phyloP scores from a whole-genome alignment of 73 alveolate genomes.

The Paramecium sonneborni region DNA sequence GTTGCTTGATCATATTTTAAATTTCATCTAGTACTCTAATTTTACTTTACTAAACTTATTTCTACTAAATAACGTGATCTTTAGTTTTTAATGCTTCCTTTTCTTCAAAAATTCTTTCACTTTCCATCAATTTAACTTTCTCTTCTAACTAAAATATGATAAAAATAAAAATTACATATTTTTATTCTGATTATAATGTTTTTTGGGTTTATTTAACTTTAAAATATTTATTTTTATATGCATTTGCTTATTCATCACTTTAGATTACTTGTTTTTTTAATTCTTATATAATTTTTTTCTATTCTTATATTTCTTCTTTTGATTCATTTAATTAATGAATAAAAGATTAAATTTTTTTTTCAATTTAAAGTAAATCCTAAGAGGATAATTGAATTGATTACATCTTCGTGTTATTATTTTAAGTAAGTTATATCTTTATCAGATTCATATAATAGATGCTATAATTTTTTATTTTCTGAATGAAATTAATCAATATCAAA shows the following conservation, averaged over 20 bases:
- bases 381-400: background rate
- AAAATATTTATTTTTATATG: background rate
- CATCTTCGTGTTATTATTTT: slow-evolving; percentile 27
- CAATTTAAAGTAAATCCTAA: slow-evolving; percentile 1
- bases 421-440: slow-evolving; percentile 23
- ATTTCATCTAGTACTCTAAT: slow-evolving; percentile 41
- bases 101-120: slow-evolving; percentile 38
- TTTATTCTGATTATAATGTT: background rate
- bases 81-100: slow-evolving; percentile 34
- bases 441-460: slow-evolving; percentile 8
- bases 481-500: background rate
- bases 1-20: slow-evolving; percentile 46
- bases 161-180: background rate
- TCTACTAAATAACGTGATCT: background rate
- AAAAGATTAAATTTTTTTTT: background rate
- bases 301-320: slow-evolving; percentile 16
- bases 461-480: background rate
- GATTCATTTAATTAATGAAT: background rate
- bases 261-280: background rate
- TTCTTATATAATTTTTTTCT: background rate
- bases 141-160: background rate
- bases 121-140: slow-evolving; percentile 19
- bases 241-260: background rate
- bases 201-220: slow-evolving; percentile 1
- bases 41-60: slow-evolving; percentile 18